phyloP scores from a whole-genome alignment of 345 rosid species.

The Iberis pinnata region DNA sequence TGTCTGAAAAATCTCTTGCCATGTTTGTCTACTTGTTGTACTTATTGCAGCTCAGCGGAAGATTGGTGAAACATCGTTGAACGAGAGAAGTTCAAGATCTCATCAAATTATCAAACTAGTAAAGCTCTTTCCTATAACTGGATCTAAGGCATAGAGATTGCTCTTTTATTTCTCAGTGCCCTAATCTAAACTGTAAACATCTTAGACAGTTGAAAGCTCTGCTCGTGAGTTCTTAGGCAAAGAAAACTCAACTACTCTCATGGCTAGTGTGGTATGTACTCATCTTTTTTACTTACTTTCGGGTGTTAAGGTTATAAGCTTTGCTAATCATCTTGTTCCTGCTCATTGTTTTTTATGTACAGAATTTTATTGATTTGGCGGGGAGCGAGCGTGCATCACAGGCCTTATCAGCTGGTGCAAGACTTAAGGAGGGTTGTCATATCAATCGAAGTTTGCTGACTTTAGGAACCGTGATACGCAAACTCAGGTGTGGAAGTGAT shows the following conservation, averaged over 20 bases:
- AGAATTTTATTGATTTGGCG: slow-evolving; percentile 93
- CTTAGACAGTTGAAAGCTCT: slow-evolving; percentile 93
- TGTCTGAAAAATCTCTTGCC: too few species aligned
- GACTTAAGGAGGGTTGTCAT: slow-evolving; percentile 98
- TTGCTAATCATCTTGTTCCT: neutral
- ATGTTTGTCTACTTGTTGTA: too few species aligned
- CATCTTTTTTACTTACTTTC: slow-evolving; percentile 16
- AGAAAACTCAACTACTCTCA: slow-evolving; percentile 80
- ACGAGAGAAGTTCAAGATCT: slow-evolving; percentile 93
- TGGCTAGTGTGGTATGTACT: slow-evolving; percentile 81
- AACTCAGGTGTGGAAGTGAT: too few species aligned
- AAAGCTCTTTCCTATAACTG: slow-evolving; percentile 10
- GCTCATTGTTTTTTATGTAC: slow-evolving; percentile 17
- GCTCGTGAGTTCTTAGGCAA: slow-evolving; percentile 91
- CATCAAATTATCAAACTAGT: slow-evolving; percentile 97
- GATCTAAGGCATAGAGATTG: neutral
- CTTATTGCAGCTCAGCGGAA: slow-evolving; percentile 65
- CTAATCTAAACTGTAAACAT: neutral
- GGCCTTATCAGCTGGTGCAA: slow-evolving; percentile 70
- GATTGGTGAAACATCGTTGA: slow-evolving; percentile 80
- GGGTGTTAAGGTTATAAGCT: neutral
- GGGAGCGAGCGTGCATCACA: slow-evolving; percentile 99
- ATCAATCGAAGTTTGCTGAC: slow-evolving; percentile 91
- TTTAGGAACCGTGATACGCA: slow-evolving; percentile 90
- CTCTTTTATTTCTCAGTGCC: slow-evolving; percentile 1